These are phyloP conservation scores for Epithele typhae DNA, from an alignment of 768 basidiomycete genomes.

Conservation along the genomic window DNA sequence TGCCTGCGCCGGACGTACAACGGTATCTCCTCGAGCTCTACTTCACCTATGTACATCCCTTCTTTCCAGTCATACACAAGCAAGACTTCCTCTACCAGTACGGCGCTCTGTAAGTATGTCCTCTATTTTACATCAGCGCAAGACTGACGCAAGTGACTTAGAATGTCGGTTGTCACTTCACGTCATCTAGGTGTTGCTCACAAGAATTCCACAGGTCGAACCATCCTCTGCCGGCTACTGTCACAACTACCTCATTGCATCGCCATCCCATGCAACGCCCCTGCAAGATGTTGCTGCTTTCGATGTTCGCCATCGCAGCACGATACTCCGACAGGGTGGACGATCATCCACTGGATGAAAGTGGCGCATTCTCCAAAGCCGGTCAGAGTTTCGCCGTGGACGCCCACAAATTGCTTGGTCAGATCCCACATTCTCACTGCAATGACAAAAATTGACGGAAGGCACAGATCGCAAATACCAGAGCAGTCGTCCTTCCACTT, in stretches of 20 bases:
- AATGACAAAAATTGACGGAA: neutral
- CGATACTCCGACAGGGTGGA: constrained; percentile 55
- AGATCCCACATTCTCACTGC: constrained; percentile 25
- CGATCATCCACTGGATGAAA: constrained; percentile 33
- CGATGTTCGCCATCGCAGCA: constrained; percentile 80
- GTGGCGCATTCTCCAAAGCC: constrained; percentile 62
- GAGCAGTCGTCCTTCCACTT: constrained; percentile 66
- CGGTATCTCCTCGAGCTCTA: constrained; percentile 69
- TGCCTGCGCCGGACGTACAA: constrained; percentile 63
- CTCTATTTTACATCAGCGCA: too few species aligned
- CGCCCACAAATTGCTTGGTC: constrained; percentile 64
- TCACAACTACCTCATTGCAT: neutral
- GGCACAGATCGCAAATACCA: constrained; percentile 60
- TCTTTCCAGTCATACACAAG: constrained; percentile 79
- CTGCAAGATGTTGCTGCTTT: constrained; percentile 66
- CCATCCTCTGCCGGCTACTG: neutral
- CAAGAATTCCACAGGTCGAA: too few species aligned
- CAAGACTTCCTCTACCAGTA: constrained; percentile 62
- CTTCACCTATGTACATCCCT: constrained; percentile 80
- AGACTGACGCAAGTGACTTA: too few species aligned
- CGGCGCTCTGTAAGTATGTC: constrained; percentile 11
- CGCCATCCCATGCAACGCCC: constrained; percentile 40
- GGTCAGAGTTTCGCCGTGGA: constrained; percentile 59
- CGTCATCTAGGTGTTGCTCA: too few species aligned
- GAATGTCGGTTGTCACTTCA: too few species aligned